Evolutionary conservation across 495 filamentous ascomycete genomes (phyloP).

Genomic region (Penicillium cataractarum): DNA sequence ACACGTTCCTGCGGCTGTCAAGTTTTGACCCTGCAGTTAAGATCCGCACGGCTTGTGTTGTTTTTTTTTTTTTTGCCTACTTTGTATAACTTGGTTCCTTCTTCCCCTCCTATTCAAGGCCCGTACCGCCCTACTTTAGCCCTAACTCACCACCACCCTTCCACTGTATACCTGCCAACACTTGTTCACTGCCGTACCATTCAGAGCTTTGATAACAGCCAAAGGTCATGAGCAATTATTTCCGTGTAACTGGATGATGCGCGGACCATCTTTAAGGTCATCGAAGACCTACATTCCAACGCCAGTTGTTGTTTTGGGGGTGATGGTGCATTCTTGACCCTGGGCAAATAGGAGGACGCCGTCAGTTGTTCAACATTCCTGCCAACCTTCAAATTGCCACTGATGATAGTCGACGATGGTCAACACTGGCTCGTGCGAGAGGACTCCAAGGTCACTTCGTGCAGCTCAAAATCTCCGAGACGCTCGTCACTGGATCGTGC

Average conservation of each 20-base stretch:
- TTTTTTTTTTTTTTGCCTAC: constrained; percentile 28
- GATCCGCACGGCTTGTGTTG: constrained; percentile 26
- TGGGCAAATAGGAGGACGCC: constrained; percentile 24
- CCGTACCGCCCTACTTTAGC: constrained; percentile 23
- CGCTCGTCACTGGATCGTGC: constrained; percentile 47
- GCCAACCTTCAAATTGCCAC: constrained; percentile 32
- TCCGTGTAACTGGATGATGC: constrained; percentile 13
- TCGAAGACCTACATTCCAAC: constrained; percentile 42
- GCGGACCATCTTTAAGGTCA: constrained; percentile 16
- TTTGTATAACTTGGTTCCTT: constrained; percentile 23
- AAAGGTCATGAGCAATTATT: constrained; percentile 23
- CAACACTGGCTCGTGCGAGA: constrained; percentile 28
- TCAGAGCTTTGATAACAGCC: no score
- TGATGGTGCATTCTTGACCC: constrained; percentile 34
- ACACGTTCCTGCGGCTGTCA: constrained; percentile 51
- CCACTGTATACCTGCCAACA: constrained; percentile 23
- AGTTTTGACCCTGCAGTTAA: constrained; percentile 32
- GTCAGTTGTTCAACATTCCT: constrained; percentile 44
- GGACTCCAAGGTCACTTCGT: constrained; percentile 29
- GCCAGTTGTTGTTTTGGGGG: constrained; percentile 20
- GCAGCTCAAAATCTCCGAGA: constrained; percentile 48
- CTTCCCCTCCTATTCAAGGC: constrained; percentile 25
- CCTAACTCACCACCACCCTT: constrained; percentile 22
- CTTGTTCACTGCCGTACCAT: constrained; percentile 10
- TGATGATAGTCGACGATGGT: constrained; percentile 27